These are phyloP conservation scores for Houttuynia cordata DNA, from an alignment of 164 flowering plant genomes.

Conservation along the genomic window DNA sequence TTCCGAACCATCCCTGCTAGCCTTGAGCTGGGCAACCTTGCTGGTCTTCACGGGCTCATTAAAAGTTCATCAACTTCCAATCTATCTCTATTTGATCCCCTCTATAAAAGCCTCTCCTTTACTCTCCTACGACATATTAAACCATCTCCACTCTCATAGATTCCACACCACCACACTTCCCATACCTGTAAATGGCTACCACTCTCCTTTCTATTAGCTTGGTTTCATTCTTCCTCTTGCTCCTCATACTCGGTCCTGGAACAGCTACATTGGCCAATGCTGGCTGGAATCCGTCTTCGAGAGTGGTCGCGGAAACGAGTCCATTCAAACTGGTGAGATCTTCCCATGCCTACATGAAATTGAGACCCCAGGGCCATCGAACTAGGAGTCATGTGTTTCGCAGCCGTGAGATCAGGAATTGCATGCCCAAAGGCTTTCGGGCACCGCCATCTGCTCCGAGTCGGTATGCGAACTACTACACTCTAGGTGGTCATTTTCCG, in stretches of 20 bases:
- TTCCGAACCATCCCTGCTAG: constrained; percentile 7
- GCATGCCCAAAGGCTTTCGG: constrained; percentile 59
- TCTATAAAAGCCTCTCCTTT: not conserved
- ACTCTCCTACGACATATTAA: not conserved
- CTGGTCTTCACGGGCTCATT: constrained; percentile 31
- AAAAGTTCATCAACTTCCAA: constrained; percentile 1
- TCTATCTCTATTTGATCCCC: not conserved
- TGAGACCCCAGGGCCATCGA: not conserved
- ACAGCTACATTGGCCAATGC: not conserved
- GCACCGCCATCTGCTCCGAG: constrained; percentile 63
- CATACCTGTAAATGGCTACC: constrained; percentile 2
- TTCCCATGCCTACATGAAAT: too few species aligned
- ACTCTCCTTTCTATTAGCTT: not conserved
- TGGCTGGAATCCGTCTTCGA: constrained; percentile 11
- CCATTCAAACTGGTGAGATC: not conserved
- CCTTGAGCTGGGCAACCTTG: constrained; percentile 26
- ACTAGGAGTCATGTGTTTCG: constrained; percentile 15
- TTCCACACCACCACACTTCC: not conserved
- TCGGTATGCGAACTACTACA: constrained; percentile 41
- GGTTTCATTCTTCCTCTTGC: constrained; percentile 5
- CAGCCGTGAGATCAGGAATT: constrained; percentile 24
- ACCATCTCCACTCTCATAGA: not conserved
- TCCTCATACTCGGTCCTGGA: constrained; percentile 12
- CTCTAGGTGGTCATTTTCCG: constrained; percentile 16
- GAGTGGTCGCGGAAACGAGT: not conserved